Conservation (phyloP, 192 early-diverging fungal genomes). For the Entomortierella parvispora region DNA sequence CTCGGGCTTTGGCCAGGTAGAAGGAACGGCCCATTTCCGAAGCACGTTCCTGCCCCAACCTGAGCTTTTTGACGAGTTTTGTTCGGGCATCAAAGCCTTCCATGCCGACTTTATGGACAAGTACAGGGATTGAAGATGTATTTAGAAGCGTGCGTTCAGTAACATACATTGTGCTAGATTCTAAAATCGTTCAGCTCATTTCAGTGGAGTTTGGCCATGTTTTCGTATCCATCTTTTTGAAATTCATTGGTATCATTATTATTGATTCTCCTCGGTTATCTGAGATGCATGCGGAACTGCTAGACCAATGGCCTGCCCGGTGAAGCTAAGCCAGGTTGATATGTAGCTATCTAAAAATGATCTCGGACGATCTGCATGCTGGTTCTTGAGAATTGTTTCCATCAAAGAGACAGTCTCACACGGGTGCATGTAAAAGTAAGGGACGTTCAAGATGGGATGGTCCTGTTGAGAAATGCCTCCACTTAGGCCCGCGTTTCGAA, state of each 20-base stretch:
- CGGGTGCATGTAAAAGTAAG: constrained; percentile 71
- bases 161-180: no score
- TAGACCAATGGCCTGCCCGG: constrained; percentile 41
- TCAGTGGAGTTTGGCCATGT: no score
- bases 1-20: constrained; percentile 90
- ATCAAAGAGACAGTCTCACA: constrained; percentile 68
- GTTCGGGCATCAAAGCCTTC: constrained; percentile 76
- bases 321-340: constrained; percentile 40
- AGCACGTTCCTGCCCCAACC: constrained; percentile 96
- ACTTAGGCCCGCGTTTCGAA: constrained; percentile 42
- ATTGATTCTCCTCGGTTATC: no score
- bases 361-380: neutral
- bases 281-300: constrained; percentile 2
- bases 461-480: constrained; percentile 63
- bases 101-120: constrained; percentile 83
- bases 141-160: neutral
- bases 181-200: no score
- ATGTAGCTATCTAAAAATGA: constrained; percentile 34
- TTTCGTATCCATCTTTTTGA: no score
- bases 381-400: constrained; percentile 34
- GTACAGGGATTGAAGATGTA: constrained; percentile 55
- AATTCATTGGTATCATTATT: no score
- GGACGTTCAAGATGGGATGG: constrained; percentile 62
- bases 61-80: constrained; percentile 92
- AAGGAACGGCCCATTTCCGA: constrained; percentile 94